phyloP scores from a whole-genome alignment of 176 grass and related monocot species.

The Triticum urartu region DNA sequence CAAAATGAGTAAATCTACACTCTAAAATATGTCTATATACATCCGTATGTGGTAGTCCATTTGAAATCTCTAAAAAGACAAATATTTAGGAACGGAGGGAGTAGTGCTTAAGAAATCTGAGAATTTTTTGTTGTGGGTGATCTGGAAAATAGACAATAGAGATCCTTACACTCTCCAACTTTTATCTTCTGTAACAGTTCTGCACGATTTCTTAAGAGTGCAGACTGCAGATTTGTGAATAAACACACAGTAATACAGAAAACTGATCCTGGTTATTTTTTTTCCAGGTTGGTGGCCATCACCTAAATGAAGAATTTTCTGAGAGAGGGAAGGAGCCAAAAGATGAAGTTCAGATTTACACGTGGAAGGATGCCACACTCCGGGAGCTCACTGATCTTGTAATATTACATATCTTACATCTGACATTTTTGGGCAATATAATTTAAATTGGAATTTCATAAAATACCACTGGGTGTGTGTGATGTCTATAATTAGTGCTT shows the following conservation, averaged over 20 bases:
- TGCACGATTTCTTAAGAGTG: background rate
- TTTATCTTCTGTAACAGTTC: constrained; percentile 14
- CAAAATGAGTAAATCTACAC: too few species aligned
- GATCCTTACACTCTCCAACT: background rate
- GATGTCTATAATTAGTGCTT: background rate
- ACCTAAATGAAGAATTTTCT: constrained; percentile 84
- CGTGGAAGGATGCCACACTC: constrained; percentile 94
- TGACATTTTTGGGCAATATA: background rate
- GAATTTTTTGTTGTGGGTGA: background rate
- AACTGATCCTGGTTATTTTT: constrained; percentile 7
- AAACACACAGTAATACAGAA: background rate
- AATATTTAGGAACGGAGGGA: too few species aligned
- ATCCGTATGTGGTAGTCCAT: too few species aligned
- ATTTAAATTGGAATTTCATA: background rate
- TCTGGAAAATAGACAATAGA: background rate
- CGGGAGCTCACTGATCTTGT: constrained; percentile 94
- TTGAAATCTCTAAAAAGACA: too few species aligned
- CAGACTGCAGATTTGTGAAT: background rate
- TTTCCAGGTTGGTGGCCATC: constrained; percentile 66
- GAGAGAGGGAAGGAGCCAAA: constrained; percentile 96
- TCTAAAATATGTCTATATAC: too few species aligned
- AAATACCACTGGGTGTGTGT: background rate
- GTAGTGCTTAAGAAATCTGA: background rate
- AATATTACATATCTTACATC: constrained; percentile 14
- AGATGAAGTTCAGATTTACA: constrained; percentile 99